These are phyloP conservation scores for Diaporthe longicolla DNA, from an alignment of 2,329 filamentous ascomycete species.

Conservation along the genomic window DNA sequence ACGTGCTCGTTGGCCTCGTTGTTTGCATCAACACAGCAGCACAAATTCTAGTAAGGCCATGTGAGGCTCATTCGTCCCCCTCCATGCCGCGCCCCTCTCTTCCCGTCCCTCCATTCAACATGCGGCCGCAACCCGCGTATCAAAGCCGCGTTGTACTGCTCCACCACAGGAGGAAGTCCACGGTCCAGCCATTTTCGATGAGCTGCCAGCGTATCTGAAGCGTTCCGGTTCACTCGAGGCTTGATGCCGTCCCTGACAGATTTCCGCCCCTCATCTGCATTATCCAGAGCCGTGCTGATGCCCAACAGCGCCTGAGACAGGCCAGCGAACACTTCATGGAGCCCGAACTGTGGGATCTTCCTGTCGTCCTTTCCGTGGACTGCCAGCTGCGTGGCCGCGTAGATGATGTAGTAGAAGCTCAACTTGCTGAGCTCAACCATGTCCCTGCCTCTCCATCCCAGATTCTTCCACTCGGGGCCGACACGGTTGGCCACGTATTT, in stretches of 20 bases:
- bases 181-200: constrained; percentile 10
- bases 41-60: too few species aligned
- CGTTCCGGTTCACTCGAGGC: not conserved
- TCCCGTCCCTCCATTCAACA: too few species aligned
- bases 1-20: not conserved
- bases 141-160: not conserved
- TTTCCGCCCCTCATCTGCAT: not conserved
- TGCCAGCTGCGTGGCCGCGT: constrained; percentile 13
- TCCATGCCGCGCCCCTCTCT: not conserved
- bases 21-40: too few species aligned
- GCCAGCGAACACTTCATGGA: not conserved
- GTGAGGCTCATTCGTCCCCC: not conserved
- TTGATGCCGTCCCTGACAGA: constrained; percentile 8
- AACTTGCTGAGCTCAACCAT: constrained; percentile 14
- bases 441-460: constrained; percentile 4
- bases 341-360: not conserved
- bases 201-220: not conserved
- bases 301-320: constrained; percentile 21
- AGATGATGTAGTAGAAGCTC: constrained; percentile 22
- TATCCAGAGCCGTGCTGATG: constrained; percentile 7
- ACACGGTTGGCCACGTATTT: constrained; percentile 1
- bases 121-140: not conserved
- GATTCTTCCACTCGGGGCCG: not conserved
- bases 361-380: not conserved
- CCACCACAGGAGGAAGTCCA: not conserved